Evolutionary conservation across 371 early-diverging fungal species (phyloP), one percentile per base, ranked within the genome.

Genomic region (Lichtheimia ornata): DNA sequence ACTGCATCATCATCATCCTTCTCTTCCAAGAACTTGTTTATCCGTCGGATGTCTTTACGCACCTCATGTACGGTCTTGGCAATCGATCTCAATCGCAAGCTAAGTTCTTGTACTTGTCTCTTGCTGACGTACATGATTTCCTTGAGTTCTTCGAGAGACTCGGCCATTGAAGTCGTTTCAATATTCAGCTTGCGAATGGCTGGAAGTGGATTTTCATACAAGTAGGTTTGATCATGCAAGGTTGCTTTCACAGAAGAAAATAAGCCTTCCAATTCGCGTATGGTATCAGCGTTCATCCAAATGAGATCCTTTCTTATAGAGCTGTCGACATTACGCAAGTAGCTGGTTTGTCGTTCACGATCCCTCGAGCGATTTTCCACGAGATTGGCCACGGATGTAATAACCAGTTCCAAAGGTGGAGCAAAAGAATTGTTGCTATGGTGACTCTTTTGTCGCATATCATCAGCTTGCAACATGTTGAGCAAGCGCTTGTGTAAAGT

Each of bases 51-150:
- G 35, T 82, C 82, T 59, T 78, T 76, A 50, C 82, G 69, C 0
- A 82, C 75, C 65, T 82, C 82, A 58, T 78, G 79, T 1, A 82
- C 77, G 0, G 82, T 82, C 56, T 77, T 82, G 65, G 82, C 77
- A 58, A 82, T 82, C 11, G 75, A 74, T 61, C 74, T 65, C 12
- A 82, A 65, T 44, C 77, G 64, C 22, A 70, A 69, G 43, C 74
- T 78, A 18, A 79, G 58, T 60, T 82, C 82, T 58, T 76, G 77
- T 12, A 76, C 75, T 44, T 82, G 79, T 22, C 70, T 67, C 53
- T 82, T 82, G 59, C 74, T 78, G 20, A 82, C 75, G 59, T 73
- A 78, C 82, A 82, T 79, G 56, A 78, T 70, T 57, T 82, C 82
- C 60, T 79, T 78, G 25, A 82, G 63, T 50, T 82, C 82, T 52